Evolutionary conservation across 805 yeast genomes (phyloP), one percentile per base, ranked within the genome.

Genomic region (Metschnikowia bowlesiae): DNA sequence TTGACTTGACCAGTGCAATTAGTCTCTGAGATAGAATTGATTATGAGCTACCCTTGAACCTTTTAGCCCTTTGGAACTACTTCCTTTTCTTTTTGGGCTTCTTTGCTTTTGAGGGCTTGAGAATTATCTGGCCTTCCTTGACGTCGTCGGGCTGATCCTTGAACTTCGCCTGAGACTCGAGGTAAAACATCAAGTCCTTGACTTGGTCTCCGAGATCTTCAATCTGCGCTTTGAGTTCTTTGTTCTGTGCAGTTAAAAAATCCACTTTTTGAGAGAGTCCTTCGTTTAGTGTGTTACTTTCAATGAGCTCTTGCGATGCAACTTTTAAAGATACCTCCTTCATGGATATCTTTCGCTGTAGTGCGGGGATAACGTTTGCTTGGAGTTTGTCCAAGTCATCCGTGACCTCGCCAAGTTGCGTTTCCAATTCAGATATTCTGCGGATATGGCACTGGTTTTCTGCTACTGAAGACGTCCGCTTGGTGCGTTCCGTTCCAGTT

Each of bases 141-240:
- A 85, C 84, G 34, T 85, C 92, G 10, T 85, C 85, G 3, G 83
- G 77, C 22, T 88, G 87, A 60, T 82, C 80, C 58, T 82, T 80
- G 59, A 89, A 79, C 66, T 85, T 87, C 49, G 83, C 85, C 61
- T 81, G 87, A 0, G 87, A 76, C 51, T 86, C 92, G 37, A 89
- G 66, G 60, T 74, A 88, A 54, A 88, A 85, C 96, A 90, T 87
- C 47, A 89, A 64, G 63, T 89, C 96, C 30, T 75, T 79, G 3
- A 82, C 82, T 62, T 85, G 88, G 38, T 84, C 89, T 40, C 75
- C 63, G 31, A 85, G 61, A 2, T 81, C 87, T 9, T 62, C 62
- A 10, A 78, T 82, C 44, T 75, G 69, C 2, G 51, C 51, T 39
- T 67, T 65, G 38, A 74, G 73, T 18, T 61, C 49, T 52, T 54